phyloP scores from a whole-genome alignment of 2,329 filamentous ascomycete species.

The Xylariaceae sp. region DNA sequence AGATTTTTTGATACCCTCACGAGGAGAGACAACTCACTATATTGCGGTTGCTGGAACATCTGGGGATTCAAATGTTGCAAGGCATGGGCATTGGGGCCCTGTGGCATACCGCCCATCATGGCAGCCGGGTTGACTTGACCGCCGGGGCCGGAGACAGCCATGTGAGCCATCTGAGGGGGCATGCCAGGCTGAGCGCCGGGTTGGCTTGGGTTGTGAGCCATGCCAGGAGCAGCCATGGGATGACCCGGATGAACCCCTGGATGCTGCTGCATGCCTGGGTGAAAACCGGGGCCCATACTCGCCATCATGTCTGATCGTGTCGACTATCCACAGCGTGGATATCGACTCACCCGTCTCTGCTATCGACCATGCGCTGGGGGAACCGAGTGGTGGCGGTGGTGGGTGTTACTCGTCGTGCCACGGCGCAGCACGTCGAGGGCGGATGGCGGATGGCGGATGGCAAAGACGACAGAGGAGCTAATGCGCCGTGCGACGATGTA shows the following conservation, averaged over 20 bases:
- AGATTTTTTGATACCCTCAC: too few species aligned
- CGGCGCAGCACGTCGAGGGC: too few species aligned
- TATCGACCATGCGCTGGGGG: conserved; percentile 51
- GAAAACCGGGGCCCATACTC: conserved; percentile 60
- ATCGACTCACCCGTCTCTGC: conserved; percentile 45
- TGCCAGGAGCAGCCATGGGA: conserved; percentile 54
- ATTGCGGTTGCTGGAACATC: conserved; percentile 45
- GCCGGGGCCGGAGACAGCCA: conserved; percentile 68
- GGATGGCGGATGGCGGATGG: too few species aligned
- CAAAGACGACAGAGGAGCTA: too few species aligned
- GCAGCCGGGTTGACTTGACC: conserved; percentile 68
- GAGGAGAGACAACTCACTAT: conserved; percentile 29
- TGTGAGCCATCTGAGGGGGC: conserved; percentile 66
- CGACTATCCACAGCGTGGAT: conserved; percentile 59
- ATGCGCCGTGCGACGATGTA: too few species aligned
- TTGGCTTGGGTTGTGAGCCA: conserved; percentile 66
- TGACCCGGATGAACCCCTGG: conserved; percentile 64
- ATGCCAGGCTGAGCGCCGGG: conserved; percentile 64
- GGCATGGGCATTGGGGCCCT: conserved; percentile 64
- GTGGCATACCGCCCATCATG: conserved; percentile 75
- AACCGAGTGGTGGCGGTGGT: conserved; percentile 14
- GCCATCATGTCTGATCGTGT: conserved; percentile 61
- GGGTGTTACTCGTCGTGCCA: conserved; percentile 12
- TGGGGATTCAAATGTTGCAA: conserved; percentile 68
- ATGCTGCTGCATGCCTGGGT: conserved; percentile 68